These are phyloP conservation scores for Allium fistulosum DNA, from an alignment of 106 monocot species.

Conservation along the genomic window DNA sequence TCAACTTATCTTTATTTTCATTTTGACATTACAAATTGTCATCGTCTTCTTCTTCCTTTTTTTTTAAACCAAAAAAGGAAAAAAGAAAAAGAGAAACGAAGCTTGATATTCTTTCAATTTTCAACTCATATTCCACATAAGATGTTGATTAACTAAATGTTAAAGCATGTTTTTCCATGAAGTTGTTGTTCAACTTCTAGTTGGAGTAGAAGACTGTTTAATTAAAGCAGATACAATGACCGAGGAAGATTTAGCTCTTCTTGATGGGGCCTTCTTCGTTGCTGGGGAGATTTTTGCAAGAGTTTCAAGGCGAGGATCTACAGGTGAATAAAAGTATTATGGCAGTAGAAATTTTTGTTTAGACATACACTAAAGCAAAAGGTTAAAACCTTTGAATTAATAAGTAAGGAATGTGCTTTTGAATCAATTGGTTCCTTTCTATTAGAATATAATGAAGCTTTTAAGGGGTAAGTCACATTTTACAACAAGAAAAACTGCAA, in stretches of 20 bases:
- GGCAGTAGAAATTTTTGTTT: too few relatives aligned
- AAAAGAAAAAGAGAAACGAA: too few relatives aligned
- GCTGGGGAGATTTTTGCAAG: conserved; percentile 73
- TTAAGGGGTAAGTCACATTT: too few relatives aligned
- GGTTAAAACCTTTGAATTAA: too few relatives aligned
- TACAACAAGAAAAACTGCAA: too few relatives aligned
- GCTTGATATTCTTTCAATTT: background rate
- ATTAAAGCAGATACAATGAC: conserved; percentile 14
- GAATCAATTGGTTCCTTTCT: too few relatives aligned
- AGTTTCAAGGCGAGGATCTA: conserved; percentile 82
- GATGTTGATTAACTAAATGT: conserved; percentile 22
- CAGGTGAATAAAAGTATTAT: conserved; percentile 28
- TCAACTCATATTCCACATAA: background rate
- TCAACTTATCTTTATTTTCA: background rate
- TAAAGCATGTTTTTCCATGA: conserved; percentile 64
- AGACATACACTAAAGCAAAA: too few relatives aligned
- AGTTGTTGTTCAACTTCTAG: conserved; percentile 58
- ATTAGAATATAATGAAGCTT: too few relatives aligned
- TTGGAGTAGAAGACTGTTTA: conserved; percentile 47
- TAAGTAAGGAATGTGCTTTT: too few relatives aligned
- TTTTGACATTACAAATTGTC: background rate
- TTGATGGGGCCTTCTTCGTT: conserved; percentile 43
- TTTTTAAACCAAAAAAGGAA: background rate
- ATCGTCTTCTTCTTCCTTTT: background rate
- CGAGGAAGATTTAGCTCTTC: conserved; percentile 8